Percentiles rank a stretch among this genome's conserved stretches.
phyloP scores from a whole-genome alignment of 148 eudicot genomes.

The Persicaria tinctoria region DNA sequence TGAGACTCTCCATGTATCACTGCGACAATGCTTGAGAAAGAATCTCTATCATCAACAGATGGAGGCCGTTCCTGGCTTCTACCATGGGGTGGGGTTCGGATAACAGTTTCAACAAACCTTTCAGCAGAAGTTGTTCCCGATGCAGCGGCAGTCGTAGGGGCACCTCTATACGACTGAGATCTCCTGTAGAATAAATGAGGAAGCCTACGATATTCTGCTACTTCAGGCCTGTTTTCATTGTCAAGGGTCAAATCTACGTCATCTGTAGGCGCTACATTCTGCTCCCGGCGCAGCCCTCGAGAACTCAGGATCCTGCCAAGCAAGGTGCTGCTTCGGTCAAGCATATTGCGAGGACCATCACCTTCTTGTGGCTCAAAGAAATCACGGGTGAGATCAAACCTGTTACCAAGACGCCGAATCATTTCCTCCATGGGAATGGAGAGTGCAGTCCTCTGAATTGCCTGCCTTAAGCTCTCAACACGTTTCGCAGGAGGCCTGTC shows the following conservation, averaged over 20 bases:
- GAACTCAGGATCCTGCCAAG: slow-evolving; percentile 56
- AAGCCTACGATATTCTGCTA: slow-evolving; percentile 32
- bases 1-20: slow-evolving; percentile 85
- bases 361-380: slow-evolving; percentile 30
- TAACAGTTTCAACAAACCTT: slow-evolving; percentile 41
- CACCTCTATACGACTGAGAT: slow-evolving; percentile 39
- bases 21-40: slow-evolving; percentile 90
- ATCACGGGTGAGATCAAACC: slow-evolving; percentile 62
- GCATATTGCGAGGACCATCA: slow-evolving; percentile 33
- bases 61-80: slow-evolving; percentile 45
- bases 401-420: slow-evolving; percentile 72
- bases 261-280: slow-evolving; percentile 31
- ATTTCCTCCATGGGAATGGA: slow-evolving; percentile 80
- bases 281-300: slow-evolving; percentile 64
- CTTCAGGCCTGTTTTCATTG: slow-evolving; percentile 30
- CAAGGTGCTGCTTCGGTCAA: slow-evolving; percentile 41
- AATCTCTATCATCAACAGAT: slow-evolving; percentile 74
- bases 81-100: slow-evolving; percentile 34
- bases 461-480: slow-evolving; percentile 85
- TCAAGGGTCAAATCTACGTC: slow-evolving; percentile 49
- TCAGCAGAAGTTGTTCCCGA: slow-evolving; percentile 35
- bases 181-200: slow-evolving; percentile 54
- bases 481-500: slow-evolving; percentile 59
- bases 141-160: slow-evolving; percentile 19
- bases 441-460: slow-evolving; percentile 60